Evolutionary conservation across 176 grass and related monocot genomes (phyloP).

Genomic region (Guadua angustifolia): DNA sequence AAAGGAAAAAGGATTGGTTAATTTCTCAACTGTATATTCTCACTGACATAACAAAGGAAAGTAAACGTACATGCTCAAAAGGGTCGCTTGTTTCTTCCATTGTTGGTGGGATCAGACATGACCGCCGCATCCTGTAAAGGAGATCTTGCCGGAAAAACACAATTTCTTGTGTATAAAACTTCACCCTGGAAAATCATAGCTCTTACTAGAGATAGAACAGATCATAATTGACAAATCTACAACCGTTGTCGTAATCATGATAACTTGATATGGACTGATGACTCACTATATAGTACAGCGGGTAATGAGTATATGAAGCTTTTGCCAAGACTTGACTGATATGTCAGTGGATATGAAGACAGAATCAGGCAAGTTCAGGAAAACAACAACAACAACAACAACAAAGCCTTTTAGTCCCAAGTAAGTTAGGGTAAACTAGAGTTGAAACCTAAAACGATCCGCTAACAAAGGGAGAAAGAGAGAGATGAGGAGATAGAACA

Average conservation of each 20-base stretch:
- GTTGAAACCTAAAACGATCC: too few species aligned
- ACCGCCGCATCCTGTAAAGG: conserved; percentile 91
- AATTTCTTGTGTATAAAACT: conserved; percentile 98
- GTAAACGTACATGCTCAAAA: conserved; percentile 77
- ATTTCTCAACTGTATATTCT: background rate
- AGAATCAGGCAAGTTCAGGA: conserved; percentile 8
- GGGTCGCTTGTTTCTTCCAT: conserved; percentile 88
- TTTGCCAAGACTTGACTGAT: conserved; percentile 25
- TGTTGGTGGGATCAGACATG: conserved; percentile 77
- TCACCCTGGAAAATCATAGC: conserved; percentile 57
- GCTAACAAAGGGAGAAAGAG: too few species aligned
- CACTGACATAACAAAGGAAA: background rate
- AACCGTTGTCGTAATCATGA: conserved; percentile 28
- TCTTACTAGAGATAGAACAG: conserved; percentile 40
- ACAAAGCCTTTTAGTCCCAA: too few species aligned
- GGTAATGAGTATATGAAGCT: conserved; percentile 21
- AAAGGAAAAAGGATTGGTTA: conserved; percentile 34
- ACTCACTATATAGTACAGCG: conserved; percentile 7
- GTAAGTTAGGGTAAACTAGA: too few species aligned
- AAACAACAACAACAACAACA: background rate
- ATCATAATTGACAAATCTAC: conserved; percentile 24
- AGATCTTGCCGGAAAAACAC: conserved; percentile 96
- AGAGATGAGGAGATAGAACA: too few species aligned
- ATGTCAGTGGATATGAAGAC: conserved; percentile 26
- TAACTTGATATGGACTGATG: background rate